Evolutionary conservation across 129 eudicot genomes (phyloP), one percentile per base, ranked within the genome.

Genomic region (Tagetes erecta): DNA sequence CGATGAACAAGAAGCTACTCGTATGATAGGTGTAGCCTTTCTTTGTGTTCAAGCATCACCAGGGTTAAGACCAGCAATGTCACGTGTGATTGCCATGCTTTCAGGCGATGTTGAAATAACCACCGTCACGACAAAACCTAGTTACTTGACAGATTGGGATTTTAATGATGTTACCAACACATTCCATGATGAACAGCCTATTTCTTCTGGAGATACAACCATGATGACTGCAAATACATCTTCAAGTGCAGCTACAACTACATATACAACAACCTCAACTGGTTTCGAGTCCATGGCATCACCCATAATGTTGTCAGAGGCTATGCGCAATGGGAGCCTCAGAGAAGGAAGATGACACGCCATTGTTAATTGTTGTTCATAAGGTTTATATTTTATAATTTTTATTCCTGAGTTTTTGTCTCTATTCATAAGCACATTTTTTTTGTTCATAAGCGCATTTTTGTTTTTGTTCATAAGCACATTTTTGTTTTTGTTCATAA

Each of bases 41-140:
- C 44, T 87, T 63, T 87, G 96, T 82, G 90, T 85, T 14, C 96
- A 90, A 81, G 81, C 89, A 42, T 82, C 94, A 51, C 97, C 91
- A 11, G 72, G 71, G 20, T 42, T 69, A 34, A 82, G 97, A 53
- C 97, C 94, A 31, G 64, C 86, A 47, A 91, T 87, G 97, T 87
- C 97, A 1, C 89, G 97, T 59, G 89, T 78, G 9, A 80, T 87
- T 34, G 80, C 82, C 3, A 91, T 91, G 97, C 87, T 91, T 55
- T 67, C 86, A 0, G 94, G 96, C 60, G 93, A 90, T 69, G 67
- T 80, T 47, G 91, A 80, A 80, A 83, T 87, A 38, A 70, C 73
- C 6, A 6, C 80, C 0, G 89, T 87, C 36, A 75, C 86, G 27
- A 59, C 94, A 72, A 83, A 78, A 76, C 96, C 96, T 6, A 81